Evolutionary conservation across 106 monocot genomes (phyloP), one percentile per base, ranked within the genome.

Genomic region (Triglochin maritima): DNA sequence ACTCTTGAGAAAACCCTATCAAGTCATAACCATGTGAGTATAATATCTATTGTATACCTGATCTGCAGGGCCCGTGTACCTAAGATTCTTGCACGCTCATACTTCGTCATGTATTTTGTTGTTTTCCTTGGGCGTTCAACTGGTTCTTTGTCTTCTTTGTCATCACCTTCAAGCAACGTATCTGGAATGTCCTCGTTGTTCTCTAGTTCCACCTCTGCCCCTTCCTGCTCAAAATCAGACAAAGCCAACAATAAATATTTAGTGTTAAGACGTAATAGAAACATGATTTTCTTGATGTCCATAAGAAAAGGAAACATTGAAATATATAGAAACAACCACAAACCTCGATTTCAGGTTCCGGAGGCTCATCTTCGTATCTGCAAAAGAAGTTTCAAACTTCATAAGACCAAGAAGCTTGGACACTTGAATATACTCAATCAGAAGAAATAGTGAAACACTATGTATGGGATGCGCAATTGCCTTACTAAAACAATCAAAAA

Each of bases 291-390:
- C 5, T 59, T 17, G 14, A 59, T 59, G 59, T 59, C 16, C 5
- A 59, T 59, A 59, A 16, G n/a, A 5, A 59, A 9, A 59, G 29
- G 29, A 29, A 29, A 29, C 29, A 29, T 29, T 29, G 29, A 29
- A 29, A 29, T 29, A 29, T 29, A 29, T 29, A 29, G 29, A 29
- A 29, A 29, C 29, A 29, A 29, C 29, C 29, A 29, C 29, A 29
- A 29, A 89, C 86, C 78, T 94, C 94, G 49, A 94, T 74, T 72
- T 94, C 94, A 49, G 94, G 94, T 64, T 94, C 94, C 29, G 89
- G 89, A 7, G 94, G 94, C 66, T 94, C 94, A 83, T 94, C 87
- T 50, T 94, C 94, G 17, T 89, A 94, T 53, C 89, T 94, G 78
- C 57, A 59, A 9, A 49, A 50, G 9, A 29, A 11, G 11, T 52